phyloP scores from a whole-genome alignment of 345 rosid species.

The Eucalyptus erythrocorys region DNA sequence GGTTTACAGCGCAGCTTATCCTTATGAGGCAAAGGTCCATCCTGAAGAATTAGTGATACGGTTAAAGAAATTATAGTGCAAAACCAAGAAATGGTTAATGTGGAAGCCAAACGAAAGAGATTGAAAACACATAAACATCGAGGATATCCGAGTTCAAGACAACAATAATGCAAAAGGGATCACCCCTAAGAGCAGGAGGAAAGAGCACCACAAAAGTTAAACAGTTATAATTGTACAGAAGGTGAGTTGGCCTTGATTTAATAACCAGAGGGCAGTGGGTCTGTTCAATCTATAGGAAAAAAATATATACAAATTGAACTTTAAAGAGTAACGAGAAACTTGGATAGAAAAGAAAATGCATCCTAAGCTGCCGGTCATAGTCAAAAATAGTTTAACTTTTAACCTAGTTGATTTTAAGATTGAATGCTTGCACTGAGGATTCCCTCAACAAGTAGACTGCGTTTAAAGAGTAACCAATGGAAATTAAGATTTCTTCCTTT shows the following conservation, averaged over 20 bases:
- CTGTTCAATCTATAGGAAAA: neutral
- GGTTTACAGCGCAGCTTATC: conserved; percentile 60
- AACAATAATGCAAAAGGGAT: neutral
- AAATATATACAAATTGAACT: neutral
- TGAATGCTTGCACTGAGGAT: neutral
- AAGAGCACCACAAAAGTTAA: neutral
- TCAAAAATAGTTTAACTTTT: neutral
- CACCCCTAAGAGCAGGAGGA: neutral
- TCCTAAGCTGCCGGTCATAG: neutral
- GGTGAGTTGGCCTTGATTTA: neutral
- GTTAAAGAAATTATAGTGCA: neutral
- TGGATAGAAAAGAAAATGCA: neutral
- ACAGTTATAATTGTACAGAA: neutral
- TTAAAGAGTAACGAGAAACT: neutral
- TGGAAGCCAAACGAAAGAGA: neutral
- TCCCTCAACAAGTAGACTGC: neutral
- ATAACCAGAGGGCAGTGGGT: neutral
- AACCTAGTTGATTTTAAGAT: neutral
- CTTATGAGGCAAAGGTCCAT: conserved; percentile 58
- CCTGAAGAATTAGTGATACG: conserved; percentile 25
- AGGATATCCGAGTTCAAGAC: neutral
- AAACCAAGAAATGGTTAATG: neutral
- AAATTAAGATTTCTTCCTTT: neutral
- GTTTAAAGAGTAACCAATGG: neutral
- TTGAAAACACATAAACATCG: neutral